Conservation (phyloP, 148 eudicot species). For the Spergularia bocconei region DNA sequence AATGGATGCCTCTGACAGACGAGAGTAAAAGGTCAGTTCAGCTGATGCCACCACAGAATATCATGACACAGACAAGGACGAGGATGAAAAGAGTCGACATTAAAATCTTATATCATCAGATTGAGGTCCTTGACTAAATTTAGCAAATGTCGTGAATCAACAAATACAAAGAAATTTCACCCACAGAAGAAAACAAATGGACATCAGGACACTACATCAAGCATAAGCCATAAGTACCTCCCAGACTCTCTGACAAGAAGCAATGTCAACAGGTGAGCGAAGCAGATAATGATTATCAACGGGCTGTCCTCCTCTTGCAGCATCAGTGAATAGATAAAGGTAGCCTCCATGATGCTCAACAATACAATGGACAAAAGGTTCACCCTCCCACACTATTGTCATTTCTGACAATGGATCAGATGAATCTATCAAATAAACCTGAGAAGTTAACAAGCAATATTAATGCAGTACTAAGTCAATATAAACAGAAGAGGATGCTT, state of each 20-base stretch:
- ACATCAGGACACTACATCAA: not conserved
- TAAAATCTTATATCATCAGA: not conserved
- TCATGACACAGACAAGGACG: not conserved
- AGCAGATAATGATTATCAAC: slow-evolving; percentile 77
- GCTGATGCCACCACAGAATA: not conserved
- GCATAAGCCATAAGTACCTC: slow-evolving; percentile 44
- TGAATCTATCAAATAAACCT: slow-evolving; percentile 84
- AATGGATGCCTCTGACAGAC: not conserved
- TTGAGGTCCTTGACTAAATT: not conserved
- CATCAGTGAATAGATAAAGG: slow-evolving; percentile 80
- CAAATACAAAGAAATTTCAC: not conserved
- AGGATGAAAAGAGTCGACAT: not conserved
- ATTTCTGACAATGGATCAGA: slow-evolving; percentile 75
- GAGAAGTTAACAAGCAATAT: slow-evolving; percentile 21
- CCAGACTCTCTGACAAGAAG: slow-evolving; percentile 61
- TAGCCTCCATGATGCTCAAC: slow-evolving; percentile 88
- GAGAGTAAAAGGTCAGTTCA: not conserved
- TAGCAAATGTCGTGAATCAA: slow-evolving; percentile 3
- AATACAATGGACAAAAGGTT: slow-evolving; percentile 64
- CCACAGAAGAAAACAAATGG: not conserved
- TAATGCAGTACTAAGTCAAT: slow-evolving; percentile 1
- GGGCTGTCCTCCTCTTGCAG: slow-evolving; percentile 57
- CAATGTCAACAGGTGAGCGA: slow-evolving; percentile 49
- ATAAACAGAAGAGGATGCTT: not conserved
- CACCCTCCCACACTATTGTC: slow-evolving; percentile 83